Evolutionary conservation across 495 filamentous ascomycete species (phyloP), one percentile per base, ranked within the genome.

Genomic region (Darksidea phi): DNA sequence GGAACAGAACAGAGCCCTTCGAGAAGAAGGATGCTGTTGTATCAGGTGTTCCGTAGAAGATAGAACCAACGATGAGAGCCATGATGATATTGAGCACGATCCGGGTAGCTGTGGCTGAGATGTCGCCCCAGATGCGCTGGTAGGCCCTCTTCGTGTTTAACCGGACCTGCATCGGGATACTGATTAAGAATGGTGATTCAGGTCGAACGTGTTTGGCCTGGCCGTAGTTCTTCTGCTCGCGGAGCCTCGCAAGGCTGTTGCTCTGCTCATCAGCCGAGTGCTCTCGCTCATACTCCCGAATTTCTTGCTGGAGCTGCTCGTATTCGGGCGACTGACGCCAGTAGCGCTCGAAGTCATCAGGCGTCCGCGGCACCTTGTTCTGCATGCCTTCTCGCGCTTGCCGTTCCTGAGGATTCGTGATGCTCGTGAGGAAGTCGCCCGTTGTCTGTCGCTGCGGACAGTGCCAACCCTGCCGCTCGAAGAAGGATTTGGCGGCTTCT

Each of bases 1-100:
- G 90, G 78, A 96, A 97, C 6, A 97, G 75, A 1, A 95, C 73
- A 26, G 86, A 85, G 13, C 88, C 89, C 21, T 87, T 80, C 48
- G 80, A 78, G 75, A 84, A 95, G 74, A 95, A 91, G 70, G 80
- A 84, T 13, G 68, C 63, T 0, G 90, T 88, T 7, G 75, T 78
- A 1, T 74, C 69, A 13, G 79, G 70, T 5, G 90, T 68, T 62
- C 91, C 84, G 73, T 84, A 93, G 75, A 94, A 96, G 41, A 96
- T 82, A 61, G 82, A 87, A 18, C 87, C 82, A 64, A 95, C 80
- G 69, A 97, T 86, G 17, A 96, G 74, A 13, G 88, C 77, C 80
- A 91, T 86, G 64, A 80, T 67, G 49, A 80, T 75, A 63, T 95
- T 92, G 21, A 86, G 37, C 2, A 48, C 43, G 4, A 24, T 20